These are phyloP conservation scores for Fusarium sororula DNA, from an alignment of 2,329 filamentous ascomycete species.

Conservation along the genomic window DNA sequence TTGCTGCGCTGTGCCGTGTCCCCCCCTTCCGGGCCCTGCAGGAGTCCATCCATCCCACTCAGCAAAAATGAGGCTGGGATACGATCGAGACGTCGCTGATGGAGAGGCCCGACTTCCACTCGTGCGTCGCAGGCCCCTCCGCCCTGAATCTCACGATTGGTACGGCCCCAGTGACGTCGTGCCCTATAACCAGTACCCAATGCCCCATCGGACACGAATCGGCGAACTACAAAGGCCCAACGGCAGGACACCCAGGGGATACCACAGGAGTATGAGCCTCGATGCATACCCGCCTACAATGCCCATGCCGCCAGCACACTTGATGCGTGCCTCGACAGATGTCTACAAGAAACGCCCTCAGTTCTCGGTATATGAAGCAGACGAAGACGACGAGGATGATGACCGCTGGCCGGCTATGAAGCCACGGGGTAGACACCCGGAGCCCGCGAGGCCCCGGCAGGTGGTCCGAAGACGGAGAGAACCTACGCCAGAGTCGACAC, in stretches of 20 bases:
- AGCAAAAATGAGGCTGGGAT: constrained; percentile 46
- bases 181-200: constrained; percentile 38
- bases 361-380: constrained; percentile 40
- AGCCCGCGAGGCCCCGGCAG: constrained; percentile 27
- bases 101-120: constrained; percentile 40
- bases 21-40: constrained; percentile 24
- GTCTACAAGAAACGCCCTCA: constrained; percentile 44
- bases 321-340: constrained; percentile 44
- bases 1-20: constrained; percentile 39
- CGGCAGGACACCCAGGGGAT: constrained; percentile 42
- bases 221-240: constrained; percentile 47
- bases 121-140: constrained; percentile 42
- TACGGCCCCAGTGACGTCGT: constrained; percentile 40
- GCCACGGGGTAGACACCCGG: constrained; percentile 32
- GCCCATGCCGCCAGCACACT: constrained; percentile 41
- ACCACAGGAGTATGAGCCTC: constrained; percentile 42
- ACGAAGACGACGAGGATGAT: constrained; percentile 38
- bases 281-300: constrained; percentile 44
- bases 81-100: constrained; percentile 44
- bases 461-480: constrained; percentile 27
- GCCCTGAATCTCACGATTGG: constrained; percentile 39
- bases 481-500: constrained; percentile 32
- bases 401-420: constrained; percentile 28
- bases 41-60: constrained; percentile 28
- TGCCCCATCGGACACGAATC: constrained; percentile 42